These are phyloP conservation scores for Metarhizium brunneum DNA, from an alignment of 2,329 filamentous ascomycete genomes.

Conservation along the genomic window DNA sequence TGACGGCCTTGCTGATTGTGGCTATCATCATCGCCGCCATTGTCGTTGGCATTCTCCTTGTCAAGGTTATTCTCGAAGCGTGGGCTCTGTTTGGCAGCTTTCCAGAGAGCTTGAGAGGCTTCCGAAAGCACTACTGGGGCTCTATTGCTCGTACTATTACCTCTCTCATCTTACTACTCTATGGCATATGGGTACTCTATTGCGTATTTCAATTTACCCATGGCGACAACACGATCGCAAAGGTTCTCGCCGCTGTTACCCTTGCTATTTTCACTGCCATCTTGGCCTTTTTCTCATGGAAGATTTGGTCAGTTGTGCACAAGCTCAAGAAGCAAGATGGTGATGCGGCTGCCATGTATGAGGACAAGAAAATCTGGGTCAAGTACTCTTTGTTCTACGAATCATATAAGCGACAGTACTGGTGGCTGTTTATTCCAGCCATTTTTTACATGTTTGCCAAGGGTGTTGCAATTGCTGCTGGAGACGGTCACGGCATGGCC, in stretches of 20 bases:
- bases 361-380: conserved; percentile 83
- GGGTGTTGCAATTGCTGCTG: conserved; percentile 75
- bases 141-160: conserved; percentile 83
- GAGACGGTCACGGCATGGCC: conserved; percentile 72
- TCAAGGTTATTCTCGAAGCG: conserved; percentile 83
- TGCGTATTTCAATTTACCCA: conserved; percentile 92
- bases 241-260: conserved; percentile 72
- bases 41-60: conserved; percentile 73
- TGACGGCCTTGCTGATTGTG: conserved; percentile 86
- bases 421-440: conserved; percentile 90
- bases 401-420: conserved; percentile 85
- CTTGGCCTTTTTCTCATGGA: conserved; percentile 74
- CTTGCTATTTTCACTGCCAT: conserved; percentile 71
- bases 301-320: conserved; percentile 69
- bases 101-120: conserved; percentile 67
- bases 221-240: conserved; percentile 91
- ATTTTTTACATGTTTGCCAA: conserved; percentile 89
- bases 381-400: conserved; percentile 99
- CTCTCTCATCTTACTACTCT: conserved; percentile 80
- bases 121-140: conserved; percentile 95
- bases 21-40: conserved; percentile 79
- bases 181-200: conserved; percentile 91
- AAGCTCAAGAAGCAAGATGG: conserved; percentile 69
- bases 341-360: conserved; percentile 64
- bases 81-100: conserved; percentile 89